Base-by-base conservation (phyloP, 169 alveolate genomes). In the Babesia bigemina region DNA sequence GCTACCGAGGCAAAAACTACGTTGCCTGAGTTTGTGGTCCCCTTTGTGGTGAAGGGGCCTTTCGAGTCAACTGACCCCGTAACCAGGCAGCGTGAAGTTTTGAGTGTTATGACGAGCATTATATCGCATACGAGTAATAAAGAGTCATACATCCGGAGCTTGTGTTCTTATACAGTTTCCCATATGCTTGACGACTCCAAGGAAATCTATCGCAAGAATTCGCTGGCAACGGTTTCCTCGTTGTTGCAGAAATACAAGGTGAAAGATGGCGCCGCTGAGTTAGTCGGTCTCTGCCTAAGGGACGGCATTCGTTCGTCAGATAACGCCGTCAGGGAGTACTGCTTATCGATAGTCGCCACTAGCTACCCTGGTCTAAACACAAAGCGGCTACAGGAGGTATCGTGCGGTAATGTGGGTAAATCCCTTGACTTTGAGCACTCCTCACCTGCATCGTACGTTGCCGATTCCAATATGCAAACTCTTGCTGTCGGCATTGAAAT, bases 401-500 rank as follows among this genome's bases (percentile, higher is more conserved):
- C 81, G 2, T 52, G 66, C 28, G 83, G 83, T 22, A 49, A n/a
- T 47, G 62, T 58, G 2, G 57, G 60, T 28, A 63, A 70, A 16
- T 28, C 45, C 22, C 22, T 26, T 22, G 19, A 11, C 29, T 76
- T 28, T 28, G 69, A 66, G 39, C 49, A n/a, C n/a, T 11, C n/a
- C 19, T 33, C 58, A 8, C 24, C 58, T 0, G 8, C 39, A 1
- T 0, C 63, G 3, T 3, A 36, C 7, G 13, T 55, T 0, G 33
- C 50, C 26, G 65, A 67, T 21, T 7, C 65, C 16, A 17, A 53
- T 7, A 53, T 29, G 44, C 76, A 65, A 4, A 79, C 66, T 11
- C 12, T 79, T n/a, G 50, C 87, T 8, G 9, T 60, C 42, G 87
- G 79, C 7, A 67, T 79, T 36, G 87, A 69, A 33, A 70, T 79